phyloP scores from a whole-genome alignment of 2,329 filamentous ascomycete genomes.

The Chaetomium sp. region DNA sequence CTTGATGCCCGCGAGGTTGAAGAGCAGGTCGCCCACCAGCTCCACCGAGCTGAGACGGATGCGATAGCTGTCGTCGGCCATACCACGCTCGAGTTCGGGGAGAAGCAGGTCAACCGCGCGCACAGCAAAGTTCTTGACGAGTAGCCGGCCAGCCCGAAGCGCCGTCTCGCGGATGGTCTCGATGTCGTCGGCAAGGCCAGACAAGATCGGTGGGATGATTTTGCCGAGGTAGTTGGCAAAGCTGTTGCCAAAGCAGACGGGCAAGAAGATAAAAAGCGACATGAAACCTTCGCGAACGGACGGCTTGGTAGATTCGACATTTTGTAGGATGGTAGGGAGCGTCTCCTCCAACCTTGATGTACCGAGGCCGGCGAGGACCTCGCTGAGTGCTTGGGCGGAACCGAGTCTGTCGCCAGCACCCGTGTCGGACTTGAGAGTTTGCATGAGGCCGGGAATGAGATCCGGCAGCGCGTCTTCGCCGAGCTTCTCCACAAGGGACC shows the following conservation, averaged over 20 bases:
- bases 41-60: constrained; percentile 98
- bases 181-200: constrained; percentile 91
- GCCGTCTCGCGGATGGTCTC: constrained; percentile 98
- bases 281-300: constrained; percentile 97
- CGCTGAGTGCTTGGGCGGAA: constrained; percentile 92
- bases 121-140: constrained; percentile 98
- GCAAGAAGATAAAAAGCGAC: constrained; percentile 98
- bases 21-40: constrained; percentile 91
- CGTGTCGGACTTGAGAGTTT: constrained; percentile 94
- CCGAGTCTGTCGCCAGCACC: constrained; percentile 94
- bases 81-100: constrained; percentile 90
- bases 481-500: constrained; percentile 96
- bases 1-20: constrained; percentile 95
- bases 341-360: constrained; percentile 93
- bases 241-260: constrained; percentile 97
- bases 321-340: constrained; percentile 91
- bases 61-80: constrained; percentile 96
- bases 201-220: constrained; percentile 93
- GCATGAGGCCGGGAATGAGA: constrained; percentile 96
- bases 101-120: constrained; percentile 91
- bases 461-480: constrained; percentile 96
- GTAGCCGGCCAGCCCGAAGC: constrained; percentile 83
- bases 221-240: constrained; percentile 94
- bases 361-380: constrained; percentile 92
- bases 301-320: constrained; percentile 87